These are phyloP conservation scores for Backusella macrospora DNA, from an alignment of 192 early-diverging fungal species.

Conservation along the genomic window DNA sequence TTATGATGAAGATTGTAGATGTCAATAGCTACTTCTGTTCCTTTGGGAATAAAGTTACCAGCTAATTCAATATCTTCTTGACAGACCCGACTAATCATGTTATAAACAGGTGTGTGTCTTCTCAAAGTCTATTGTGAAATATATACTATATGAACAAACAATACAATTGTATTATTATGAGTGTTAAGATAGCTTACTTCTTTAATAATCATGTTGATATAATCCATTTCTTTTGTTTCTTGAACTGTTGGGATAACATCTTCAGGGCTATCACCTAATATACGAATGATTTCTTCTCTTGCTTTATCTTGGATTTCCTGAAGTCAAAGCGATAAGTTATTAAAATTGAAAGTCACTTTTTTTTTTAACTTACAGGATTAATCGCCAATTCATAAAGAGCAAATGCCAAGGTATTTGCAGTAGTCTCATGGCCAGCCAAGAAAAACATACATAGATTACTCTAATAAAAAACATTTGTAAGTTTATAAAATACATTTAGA, in stretches of 20 bases:
- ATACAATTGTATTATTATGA: neutral
- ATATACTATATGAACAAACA: neutral
- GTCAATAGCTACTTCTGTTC: conserved; percentile 15
- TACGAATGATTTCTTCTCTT: conserved; percentile 21
- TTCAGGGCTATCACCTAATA: conserved; percentile 25
- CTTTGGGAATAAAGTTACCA: conserved; percentile 31
- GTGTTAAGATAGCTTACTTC: conserved; percentile 3
- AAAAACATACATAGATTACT: conserved; percentile 23
- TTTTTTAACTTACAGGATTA: conserved; percentile 17
- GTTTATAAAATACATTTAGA: too few relatives aligned
- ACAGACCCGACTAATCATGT: neutral
- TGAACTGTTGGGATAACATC: conserved; percentile 30
- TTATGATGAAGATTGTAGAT: conserved; percentile 23
- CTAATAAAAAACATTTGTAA: neutral
- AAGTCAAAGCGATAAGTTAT: too few relatives aligned
- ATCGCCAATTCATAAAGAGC: conserved; percentile 21
- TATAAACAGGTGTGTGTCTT: neutral
- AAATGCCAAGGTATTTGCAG: conserved; percentile 15
- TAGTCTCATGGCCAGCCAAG: conserved; percentile 29
- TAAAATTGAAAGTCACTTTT: neutral
- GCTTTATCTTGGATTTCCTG: conserved; percentile 22
- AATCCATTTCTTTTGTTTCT: conserved; percentile 53
- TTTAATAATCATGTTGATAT: conserved; percentile 42
- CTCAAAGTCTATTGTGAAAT: conserved; percentile 19
- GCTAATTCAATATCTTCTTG: conserved; percentile 32